phyloP scores from a whole-genome alignment of 164 flowering plant genomes.

The Cinnamomum chago region DNA sequence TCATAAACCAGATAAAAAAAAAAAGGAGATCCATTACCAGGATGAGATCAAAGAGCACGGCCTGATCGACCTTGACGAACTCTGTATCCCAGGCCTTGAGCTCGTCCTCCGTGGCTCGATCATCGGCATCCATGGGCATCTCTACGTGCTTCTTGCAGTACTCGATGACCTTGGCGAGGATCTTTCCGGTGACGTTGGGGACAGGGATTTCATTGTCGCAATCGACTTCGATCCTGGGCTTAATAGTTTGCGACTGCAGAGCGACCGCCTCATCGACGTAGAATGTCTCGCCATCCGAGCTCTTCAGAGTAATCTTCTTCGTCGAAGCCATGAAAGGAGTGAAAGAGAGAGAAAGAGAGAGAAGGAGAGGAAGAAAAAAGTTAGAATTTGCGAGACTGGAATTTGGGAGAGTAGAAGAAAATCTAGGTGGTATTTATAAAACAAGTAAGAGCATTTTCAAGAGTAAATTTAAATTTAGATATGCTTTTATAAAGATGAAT shows the following conservation, averaged over 20 bases:
- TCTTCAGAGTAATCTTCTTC: too few relatives aligned
- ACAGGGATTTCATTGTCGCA: conserved; percentile 55
- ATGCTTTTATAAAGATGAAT: too few relatives aligned
- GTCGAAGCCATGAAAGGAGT: neutral
- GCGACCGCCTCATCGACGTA: too few relatives aligned
- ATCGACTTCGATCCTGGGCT: conserved; percentile 68
- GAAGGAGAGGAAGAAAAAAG: too few relatives aligned
- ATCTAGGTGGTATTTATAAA: too few relatives aligned
- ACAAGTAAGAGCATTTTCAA: too few relatives aligned
- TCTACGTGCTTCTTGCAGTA: conserved; percentile 79
- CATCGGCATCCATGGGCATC: too few relatives aligned
- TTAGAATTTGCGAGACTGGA: too few relatives aligned
- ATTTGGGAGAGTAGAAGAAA: too few relatives aligned
- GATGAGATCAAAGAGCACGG: conserved; percentile 22
- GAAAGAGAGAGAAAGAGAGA: too few relatives aligned
- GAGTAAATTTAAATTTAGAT: too few relatives aligned
- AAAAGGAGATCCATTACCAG: conserved; percentile 4
- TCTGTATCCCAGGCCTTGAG: conserved; percentile 24
- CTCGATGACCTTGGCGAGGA: conserved; percentile 67
- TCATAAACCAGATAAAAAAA: neutral
- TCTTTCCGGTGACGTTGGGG: conserved; percentile 61
- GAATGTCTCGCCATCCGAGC: too few relatives aligned
- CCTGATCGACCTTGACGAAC: conserved; percentile 25
- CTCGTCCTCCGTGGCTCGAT: conserved; percentile 31
- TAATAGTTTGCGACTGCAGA: conserved; percentile 24